Percentiles rank a stretch among this genome's conserved stretches.
These are phyloP conservation scores for Theobroma grandiflorum DNA, from an alignment of 441 rosid species.

Conservation along the genomic window DNA sequence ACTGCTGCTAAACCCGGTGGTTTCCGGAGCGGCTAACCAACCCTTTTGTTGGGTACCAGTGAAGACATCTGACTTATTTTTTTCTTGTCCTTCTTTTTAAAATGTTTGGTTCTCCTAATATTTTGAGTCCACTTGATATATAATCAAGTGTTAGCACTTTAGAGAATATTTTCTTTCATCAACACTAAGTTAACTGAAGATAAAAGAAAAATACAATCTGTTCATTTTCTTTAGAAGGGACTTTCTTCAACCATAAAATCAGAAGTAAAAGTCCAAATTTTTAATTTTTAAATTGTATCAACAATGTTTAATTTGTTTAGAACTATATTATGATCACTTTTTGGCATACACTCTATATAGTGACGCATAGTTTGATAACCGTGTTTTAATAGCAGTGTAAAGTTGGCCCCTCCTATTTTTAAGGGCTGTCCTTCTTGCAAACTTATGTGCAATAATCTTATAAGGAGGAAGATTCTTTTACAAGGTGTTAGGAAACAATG, in stretches of 20 bases:
- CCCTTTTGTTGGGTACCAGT: not conserved
- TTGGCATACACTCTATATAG: not conserved
- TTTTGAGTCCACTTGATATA: not conserved
- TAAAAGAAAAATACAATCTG: not conserved
- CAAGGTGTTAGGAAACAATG: not conserved
- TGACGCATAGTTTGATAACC: not conserved
- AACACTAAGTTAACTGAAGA: not conserved
- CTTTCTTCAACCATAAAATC: not conserved
- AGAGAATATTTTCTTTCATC: not conserved
- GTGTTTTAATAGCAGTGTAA: not conserved
- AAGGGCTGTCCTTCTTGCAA: not conserved
- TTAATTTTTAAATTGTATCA: not conserved
- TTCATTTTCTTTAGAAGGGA: not conserved
- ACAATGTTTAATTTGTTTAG: not conserved
- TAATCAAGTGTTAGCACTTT: not conserved
- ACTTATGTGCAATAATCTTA: not conserved
- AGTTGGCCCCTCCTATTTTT: not conserved
- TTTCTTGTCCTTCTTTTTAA: not conserved
- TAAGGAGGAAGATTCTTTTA: not conserved
- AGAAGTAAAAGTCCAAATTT: not conserved
- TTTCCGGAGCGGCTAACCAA: not conserved
- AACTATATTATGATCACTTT: not conserved
- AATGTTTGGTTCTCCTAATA: not conserved
- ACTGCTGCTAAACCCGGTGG: constrained; percentile 1
- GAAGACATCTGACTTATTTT: not conserved